Evolutionary conservation across 2,329 filamentous ascomycete genomes (phyloP), one percentile per base, ranked within the genome.

Genomic region (Ascochyta fabae): DNA sequence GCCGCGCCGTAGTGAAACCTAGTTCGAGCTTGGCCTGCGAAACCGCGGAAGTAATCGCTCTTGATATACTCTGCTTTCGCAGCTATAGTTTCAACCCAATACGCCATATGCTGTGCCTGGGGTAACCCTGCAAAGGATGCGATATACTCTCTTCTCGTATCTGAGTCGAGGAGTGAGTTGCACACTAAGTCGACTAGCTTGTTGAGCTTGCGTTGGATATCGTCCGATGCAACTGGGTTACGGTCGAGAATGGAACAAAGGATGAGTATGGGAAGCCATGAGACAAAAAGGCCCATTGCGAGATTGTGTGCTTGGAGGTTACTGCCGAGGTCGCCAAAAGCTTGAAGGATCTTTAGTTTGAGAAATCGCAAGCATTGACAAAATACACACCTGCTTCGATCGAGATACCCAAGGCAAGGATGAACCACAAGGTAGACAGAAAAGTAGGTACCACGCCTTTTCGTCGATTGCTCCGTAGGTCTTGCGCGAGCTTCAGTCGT

Each of bases 191-290:
- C 67, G 12, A 78, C 62, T 2, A 78, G 59, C 12, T 66, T 62
- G 56, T 78, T 79, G 7, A 78, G 56, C 48, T 74, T 73, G 16
- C 61, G 62, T 10, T 70, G 63, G 16, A 77, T 72, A 40, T 75
- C 66, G 26, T 77, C 72, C 6, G 75, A 66, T 12, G 75, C 73
- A 3, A 75, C 68, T 2, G 74, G 78, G 48, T 80, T 81, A 19
- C 78, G 70, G 55, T 81, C 78, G 7, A 79, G 70, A 35, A 80
- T 79, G 3, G 69, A 73, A 40, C 75, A 73, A 6, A 78, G 64
- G 16, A 80, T 74, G 6, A 80, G 60, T 7, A 79, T 66, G 2
- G 78, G 78, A 3, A 81, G 61, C 78, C 77, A 80, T 8, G 73
- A 68, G 10, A 79, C 60, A n/a, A 80, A 56, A 4, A 78, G 52